These are phyloP conservation scores for Fraxinus greggii DNA, from an alignment of 305 asterid species.

Conservation along the genomic window DNA sequence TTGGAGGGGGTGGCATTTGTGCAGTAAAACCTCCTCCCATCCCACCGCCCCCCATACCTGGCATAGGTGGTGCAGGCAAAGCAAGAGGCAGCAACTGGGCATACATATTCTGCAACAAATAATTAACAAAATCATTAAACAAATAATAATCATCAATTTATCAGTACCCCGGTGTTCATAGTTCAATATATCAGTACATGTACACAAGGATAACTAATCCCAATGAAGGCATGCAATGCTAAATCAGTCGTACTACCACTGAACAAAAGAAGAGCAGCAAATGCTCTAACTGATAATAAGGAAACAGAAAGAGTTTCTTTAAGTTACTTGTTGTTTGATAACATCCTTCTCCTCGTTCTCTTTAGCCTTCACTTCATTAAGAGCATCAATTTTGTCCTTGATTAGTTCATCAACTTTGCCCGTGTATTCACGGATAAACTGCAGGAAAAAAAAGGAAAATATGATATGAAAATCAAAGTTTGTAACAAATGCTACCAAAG, in stretches of 20 bases:
- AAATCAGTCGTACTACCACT: not conserved
- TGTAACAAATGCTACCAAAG: not conserved
- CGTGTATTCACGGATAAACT: slow-evolving; percentile 94
- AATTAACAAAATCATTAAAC: not conserved
- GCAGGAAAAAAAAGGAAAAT: slow-evolving; percentile 23
- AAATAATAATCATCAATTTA: not conserved
- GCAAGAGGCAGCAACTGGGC: slow-evolving; percentile 96
- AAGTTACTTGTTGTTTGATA: slow-evolving; percentile 77
- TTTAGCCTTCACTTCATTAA: slow-evolving; percentile 75
- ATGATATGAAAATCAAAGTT: not conserved
- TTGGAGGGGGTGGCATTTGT: slow-evolving; percentile 51
- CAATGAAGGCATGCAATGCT: not conserved
- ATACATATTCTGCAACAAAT: slow-evolving; percentile 84
- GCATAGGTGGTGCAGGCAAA: slow-evolving; percentile 94
- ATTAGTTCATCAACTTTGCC: slow-evolving; percentile 95
- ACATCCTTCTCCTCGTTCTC: slow-evolving; percentile 88
- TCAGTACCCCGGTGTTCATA: not conserved
- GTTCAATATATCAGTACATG: not conserved
- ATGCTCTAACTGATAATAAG: not conserved
- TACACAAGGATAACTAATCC: not conserved
- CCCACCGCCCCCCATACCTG: slow-evolving; percentile 75
- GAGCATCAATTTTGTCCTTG: slow-evolving; percentile 81
- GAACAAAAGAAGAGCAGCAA: not conserved
- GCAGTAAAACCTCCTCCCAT: slow-evolving; percentile 70
- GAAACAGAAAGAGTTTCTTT: not conserved